phyloP scores from a whole-genome alignment of 805 yeast species.

The Cyberlindnera amylophila region DNA sequence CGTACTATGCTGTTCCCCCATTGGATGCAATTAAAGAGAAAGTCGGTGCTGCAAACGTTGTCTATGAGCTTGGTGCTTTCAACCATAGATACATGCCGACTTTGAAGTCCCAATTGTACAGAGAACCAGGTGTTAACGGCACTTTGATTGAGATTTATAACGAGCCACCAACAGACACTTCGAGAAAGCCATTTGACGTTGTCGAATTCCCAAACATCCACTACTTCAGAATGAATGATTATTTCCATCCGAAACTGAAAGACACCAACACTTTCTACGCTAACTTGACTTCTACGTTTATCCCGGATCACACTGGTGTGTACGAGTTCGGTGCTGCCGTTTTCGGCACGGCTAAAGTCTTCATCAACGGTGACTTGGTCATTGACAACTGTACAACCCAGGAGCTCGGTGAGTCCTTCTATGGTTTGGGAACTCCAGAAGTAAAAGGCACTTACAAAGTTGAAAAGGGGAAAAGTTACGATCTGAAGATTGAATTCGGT shows the following conservation, averaged over 20 bases:
- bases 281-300: conserved; percentile 40
- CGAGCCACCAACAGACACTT: conserved; percentile 15
- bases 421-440: conserved; percentile 51
- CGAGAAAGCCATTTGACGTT: conserved; percentile 29
- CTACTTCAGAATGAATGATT: conserved; percentile 25
- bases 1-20: conserved; percentile 47
- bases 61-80: conserved; percentile 34
- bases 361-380: conserved; percentile 45
- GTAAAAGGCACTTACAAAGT: conserved; percentile 34
- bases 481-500: conserved; percentile 46
- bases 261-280: conserved; percentile 35
- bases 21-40: conserved; percentile 39
- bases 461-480: conserved; percentile 41
- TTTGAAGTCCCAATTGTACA: conserved; percentile 21
- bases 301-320: conserved; percentile 41
- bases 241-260: conserved; percentile 22
- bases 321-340: conserved; percentile 51
- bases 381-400: conserved; percentile 54
- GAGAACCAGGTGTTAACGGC: conserved; percentile 21
- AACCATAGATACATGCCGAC: conserved; percentile 32
- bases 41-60: conserved; percentile 19
- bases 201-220: conserved; percentile 19
- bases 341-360: conserved; percentile 52
- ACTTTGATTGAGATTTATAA: conserved; percentile 23
- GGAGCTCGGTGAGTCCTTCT: conserved; percentile 45